phyloP scores from a whole-genome alignment of 345 rosid genomes.

The Brassica juncea region DNA sequence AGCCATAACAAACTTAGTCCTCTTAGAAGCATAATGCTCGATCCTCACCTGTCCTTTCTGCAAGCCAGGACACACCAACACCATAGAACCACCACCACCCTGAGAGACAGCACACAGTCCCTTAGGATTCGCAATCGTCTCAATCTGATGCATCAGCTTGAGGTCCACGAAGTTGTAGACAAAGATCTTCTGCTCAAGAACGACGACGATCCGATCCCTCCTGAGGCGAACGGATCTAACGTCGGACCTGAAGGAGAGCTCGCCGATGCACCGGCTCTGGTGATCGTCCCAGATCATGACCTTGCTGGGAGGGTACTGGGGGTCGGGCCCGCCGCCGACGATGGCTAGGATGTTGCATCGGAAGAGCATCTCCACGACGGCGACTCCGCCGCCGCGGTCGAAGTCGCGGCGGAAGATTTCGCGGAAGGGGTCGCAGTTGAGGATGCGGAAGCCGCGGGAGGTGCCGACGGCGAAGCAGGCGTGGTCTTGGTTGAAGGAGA shows the following conservation, averaged over 20 bases:
- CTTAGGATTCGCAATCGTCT: neutral
- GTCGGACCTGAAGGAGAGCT: neutral
- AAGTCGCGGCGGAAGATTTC: neutral
- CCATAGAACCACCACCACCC: neutral
- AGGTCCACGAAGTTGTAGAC: neutral
- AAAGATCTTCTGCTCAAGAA: neutral
- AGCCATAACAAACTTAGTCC: neutral
- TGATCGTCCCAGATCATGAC: constrained; percentile 3
- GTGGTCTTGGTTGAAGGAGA: neutral
- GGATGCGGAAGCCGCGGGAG: neutral
- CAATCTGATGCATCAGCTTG: neutral
- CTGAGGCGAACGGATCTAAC: neutral
- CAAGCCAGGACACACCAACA: neutral
- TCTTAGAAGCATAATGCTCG: neutral
- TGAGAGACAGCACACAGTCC: neutral
- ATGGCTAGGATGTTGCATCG: neutral
- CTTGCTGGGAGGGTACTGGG: neutral
- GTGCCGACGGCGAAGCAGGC: neutral
- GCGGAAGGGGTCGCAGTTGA: neutral
- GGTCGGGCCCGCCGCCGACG: neutral
- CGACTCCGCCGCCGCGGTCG: neutral
- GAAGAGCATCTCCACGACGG: neutral
- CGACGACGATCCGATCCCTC: neutral
- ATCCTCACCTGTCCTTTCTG: neutral
- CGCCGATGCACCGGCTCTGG: neutral